Conservation (phyloP, 768 basidiomycete species). For the Tylopilus subfusipes region DNA sequence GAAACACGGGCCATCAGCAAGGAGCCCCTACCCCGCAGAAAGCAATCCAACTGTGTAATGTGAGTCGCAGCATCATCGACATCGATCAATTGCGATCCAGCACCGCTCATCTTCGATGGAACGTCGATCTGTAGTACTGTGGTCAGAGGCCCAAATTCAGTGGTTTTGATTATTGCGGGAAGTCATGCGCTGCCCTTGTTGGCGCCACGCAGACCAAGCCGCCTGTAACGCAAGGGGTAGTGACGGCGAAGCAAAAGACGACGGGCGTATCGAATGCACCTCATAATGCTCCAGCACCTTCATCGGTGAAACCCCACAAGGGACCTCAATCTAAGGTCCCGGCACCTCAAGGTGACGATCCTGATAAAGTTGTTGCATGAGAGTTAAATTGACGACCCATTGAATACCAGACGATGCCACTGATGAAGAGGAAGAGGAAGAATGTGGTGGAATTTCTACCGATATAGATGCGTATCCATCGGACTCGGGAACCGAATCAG, state of each 20-base stretch:
- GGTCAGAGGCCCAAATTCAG: slow-evolving; percentile 61
- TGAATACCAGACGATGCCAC: slow-evolving; percentile 20
- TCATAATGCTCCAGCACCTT: background rate
- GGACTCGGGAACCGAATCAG: slow-evolving; percentile 25
- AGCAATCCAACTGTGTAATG: slow-evolving; percentile 23
- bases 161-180: slow-evolving; percentile 60
- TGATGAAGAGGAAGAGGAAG: slow-evolving; percentile 29
- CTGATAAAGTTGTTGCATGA: slow-evolving; percentile 1
- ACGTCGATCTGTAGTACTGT: slow-evolving; percentile 38
- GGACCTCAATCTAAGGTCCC: slow-evolving; percentile 11
- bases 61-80: slow-evolving; percentile 21
- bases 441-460: slow-evolving; percentile 19
- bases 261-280: slow-evolving; percentile 8
- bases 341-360: slow-evolving; percentile 21
- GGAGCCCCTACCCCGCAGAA: slow-evolving; percentile 17
- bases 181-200: slow-evolving; percentile 57
- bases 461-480: slow-evolving; percentile 34
- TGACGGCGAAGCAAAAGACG: slow-evolving; percentile 21
- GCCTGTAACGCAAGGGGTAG: slow-evolving; percentile 9
- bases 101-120: slow-evolving; percentile 20
- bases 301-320: slow-evolving; percentile 14
- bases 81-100: slow-evolving; percentile 29
- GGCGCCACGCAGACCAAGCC: slow-evolving; percentile 23
- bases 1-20: slow-evolving; percentile 12
- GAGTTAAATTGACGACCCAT: slow-evolving; percentile 11